Conservation (phyloP, 805 yeast species). For the Kuraishia ogatae region DNA sequence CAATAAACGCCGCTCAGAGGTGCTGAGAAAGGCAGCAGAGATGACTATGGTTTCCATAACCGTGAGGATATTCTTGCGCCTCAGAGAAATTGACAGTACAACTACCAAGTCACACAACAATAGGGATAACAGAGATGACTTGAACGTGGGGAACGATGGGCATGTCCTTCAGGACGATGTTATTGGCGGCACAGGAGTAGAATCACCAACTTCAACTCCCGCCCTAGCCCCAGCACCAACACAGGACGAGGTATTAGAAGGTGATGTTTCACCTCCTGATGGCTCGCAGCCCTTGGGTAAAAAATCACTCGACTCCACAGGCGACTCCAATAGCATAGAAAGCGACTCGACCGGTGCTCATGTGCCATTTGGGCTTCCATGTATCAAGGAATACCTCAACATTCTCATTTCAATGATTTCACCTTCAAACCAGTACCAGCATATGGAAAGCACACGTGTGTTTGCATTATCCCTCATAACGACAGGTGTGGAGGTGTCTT, state of each 20-base stretch:
- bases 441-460: slow-evolving; percentile 79
- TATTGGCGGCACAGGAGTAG: slow-evolving; percentile 39
- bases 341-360: neutral
- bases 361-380: slow-evolving; percentile 59
- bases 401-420: slow-evolving; percentile 73
- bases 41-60: slow-evolving; percentile 67
- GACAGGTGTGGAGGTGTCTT: slow-evolving; percentile 76
- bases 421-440: slow-evolving; percentile 75
- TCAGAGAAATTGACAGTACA: slow-evolving; percentile 39
- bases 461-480: slow-evolving; percentile 72
- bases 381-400: slow-evolving; percentile 69
- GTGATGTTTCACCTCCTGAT: neutral
- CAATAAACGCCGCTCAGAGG: slow-evolving; percentile 85
- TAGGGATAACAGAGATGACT: slow-evolving; percentile 13
- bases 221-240: neutral
- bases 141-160: slow-evolving; percentile 14
- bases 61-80: slow-evolving; percentile 52
- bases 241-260: neutral
- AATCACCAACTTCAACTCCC: neutral
- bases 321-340: neutral
- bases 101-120: slow-evolving; percentile 20
- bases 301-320: neutral
- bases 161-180: slow-evolving; percentile 45
- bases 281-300: neutral
- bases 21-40: slow-evolving; percentile 83